These are phyloP conservation scores for Apiotrichum akiyoshidainum DNA, from an alignment of 1,284 basidiomycete species.

Conservation along the genomic window DNA sequence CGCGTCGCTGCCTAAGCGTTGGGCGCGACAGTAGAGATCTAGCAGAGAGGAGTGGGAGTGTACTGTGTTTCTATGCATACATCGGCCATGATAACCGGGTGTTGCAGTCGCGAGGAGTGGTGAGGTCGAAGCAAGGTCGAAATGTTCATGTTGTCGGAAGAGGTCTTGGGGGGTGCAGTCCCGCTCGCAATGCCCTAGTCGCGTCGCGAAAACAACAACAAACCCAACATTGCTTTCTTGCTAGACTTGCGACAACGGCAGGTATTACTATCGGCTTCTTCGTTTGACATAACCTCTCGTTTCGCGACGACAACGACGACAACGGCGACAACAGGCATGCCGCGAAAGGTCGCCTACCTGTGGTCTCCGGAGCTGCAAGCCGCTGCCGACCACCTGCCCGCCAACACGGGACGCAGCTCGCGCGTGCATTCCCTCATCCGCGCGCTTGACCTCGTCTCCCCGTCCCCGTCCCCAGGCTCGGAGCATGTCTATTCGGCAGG, in stretches of 20 bases:
- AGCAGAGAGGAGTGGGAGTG: neutral
- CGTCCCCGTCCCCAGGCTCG: neutral
- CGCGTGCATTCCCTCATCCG: conserved; percentile 71
- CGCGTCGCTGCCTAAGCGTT: conserved; percentile 25
- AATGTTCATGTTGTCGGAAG: no score
- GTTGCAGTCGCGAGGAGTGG: neutral
- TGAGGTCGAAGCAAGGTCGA: no score
- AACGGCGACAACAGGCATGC: no score
- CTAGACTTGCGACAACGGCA: no score
- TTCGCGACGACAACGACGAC: no score
- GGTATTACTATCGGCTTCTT: no score
- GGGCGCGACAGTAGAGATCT: neutral
- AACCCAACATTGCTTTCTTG: no score
- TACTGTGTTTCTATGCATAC: conserved; percentile 7
- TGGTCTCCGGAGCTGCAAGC: conserved; percentile 38
- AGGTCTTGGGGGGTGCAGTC: no score
- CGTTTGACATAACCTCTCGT: no score
- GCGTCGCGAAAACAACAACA: no score
- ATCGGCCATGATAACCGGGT: neutral
- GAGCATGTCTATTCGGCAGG: conserved; percentile 11
- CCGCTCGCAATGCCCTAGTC: no score
- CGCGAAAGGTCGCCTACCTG: conserved; percentile 27
- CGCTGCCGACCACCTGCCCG: conserved; percentile 61
- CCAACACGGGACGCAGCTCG: conserved; percentile 73
- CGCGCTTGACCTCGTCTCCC: conserved; percentile 58